Conservation (phyloP, 495 filamentous ascomycete genomes). For the Penicillium verhagenii region DNA sequence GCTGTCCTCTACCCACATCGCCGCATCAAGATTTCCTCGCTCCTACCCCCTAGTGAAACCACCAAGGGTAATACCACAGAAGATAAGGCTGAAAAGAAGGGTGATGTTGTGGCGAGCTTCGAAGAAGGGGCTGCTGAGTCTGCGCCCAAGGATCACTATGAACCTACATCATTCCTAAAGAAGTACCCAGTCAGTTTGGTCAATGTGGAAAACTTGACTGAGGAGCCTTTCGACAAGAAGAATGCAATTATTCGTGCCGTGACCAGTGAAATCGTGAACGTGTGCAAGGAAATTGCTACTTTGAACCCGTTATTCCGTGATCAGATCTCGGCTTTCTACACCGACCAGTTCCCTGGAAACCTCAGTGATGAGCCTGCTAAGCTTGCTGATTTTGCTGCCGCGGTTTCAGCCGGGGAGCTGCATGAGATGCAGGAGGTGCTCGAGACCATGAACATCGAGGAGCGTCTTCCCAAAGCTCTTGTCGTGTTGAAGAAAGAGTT, state of each 20-base stretch:
- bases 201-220: constrained; percentile 87
- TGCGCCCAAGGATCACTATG: constrained; percentile 61
- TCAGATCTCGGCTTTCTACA: constrained; percentile 95
- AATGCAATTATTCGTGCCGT: constrained; percentile 82
- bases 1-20: constrained; percentile 95
- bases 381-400: constrained; percentile 94
- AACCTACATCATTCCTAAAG: constrained; percentile 85
- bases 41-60: constrained; percentile 65
- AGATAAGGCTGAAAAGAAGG: constrained; percentile 71
- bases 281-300: constrained; percentile 93
- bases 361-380: constrained; percentile 92
- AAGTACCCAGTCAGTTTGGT: constrained; percentile 91
- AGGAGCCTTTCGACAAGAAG: constrained; percentile 87
- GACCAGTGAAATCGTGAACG: constrained; percentile 95
- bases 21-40: constrained; percentile 80
- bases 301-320: constrained; percentile 96
- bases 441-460: constrained; percentile 81
- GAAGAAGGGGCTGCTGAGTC: constrained; percentile 64
- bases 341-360: constrained; percentile 91
- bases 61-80: constrained; percentile 43
- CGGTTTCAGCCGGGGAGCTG: constrained; percentile 86
- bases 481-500: constrained; percentile 94
- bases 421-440: constrained; percentile 94
- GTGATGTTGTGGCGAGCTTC: constrained; percentile 96
- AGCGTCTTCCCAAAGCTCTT: constrained; percentile 84